phyloP scores from a whole-genome alignment of 495 filamentous ascomycete species.

The Staphylotrichum longicolle region DNA sequence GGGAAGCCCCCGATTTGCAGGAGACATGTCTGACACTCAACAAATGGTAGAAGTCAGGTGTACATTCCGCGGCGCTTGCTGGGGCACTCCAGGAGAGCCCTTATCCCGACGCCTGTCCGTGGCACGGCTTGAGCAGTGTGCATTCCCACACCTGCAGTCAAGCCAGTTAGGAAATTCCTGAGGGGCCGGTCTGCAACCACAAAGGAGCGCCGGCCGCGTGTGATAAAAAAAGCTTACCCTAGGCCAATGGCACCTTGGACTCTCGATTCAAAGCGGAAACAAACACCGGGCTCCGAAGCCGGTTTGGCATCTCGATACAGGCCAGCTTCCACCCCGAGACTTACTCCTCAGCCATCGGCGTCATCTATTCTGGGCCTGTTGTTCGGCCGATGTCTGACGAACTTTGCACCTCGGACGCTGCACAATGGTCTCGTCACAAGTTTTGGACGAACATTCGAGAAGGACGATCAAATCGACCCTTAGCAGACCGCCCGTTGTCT shows the following conservation, averaged over 20 bases:
- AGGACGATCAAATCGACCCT: too few species aligned
- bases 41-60: background rate
- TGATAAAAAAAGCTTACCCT: slow-evolving; percentile 7
- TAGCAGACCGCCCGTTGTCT: too few species aligned
- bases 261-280: slow-evolving; percentile 5
- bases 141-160: slow-evolving; percentile 11
- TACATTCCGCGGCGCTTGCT: slow-evolving; percentile 5
- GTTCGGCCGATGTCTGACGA: too few species aligned
- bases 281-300: background rate
- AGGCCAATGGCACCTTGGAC: background rate
- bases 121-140: slow-evolving; percentile 20
- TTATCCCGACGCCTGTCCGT: slow-evolving; percentile 13
- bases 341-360: background rate
- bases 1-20: background rate
- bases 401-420: too few species aligned
- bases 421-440: too few species aligned
- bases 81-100: slow-evolving; percentile 2
- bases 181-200: background rate
- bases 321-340: background rate
- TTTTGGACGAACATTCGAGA: too few species aligned
- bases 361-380: too few species aligned
- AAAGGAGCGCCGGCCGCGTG: slow-evolving; percentile 6
- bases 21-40: background rate
- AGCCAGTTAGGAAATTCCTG: slow-evolving; percentile 9
- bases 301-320: background rate